Evolutionary conservation across 345 rosid species (phyloP), one percentile per base, ranked within the genome.

Genomic region (Raphanus raphanistrum): DNA sequence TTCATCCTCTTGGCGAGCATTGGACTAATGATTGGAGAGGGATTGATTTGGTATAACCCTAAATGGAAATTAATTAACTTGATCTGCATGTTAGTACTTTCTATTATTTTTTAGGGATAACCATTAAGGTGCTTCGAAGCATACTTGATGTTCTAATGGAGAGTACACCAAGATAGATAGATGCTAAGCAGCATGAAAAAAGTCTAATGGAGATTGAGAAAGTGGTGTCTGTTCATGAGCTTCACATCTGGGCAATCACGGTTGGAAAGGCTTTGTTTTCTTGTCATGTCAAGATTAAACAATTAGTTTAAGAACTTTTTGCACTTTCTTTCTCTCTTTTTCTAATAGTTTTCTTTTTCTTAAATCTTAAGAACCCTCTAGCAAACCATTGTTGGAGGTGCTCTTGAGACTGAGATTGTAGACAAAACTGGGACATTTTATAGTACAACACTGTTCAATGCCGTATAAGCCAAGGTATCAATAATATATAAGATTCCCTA

Each of bases 121-220:
- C 93, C 12, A 79, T 87, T 62, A 84, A 74, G 66, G 87, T 89
- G 88, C 28, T 90, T 43, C 73, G 89, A 25, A 86, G 32, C 76
- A 85, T 87, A 60, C 81, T 90, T 5, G 93, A 87, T 75, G 93
- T 90, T 52, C 78, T 88, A 45, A 90, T 88, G 90, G 96, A 90
- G 82, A 89, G 92, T 63, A 89, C 90, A 1, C 92, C 93, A 0
- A 81, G 92, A 43, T 93, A 85, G 84, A 86, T 90, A 16, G 93
- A 87, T 36, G 86, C 87, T 0, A 85, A 79, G 16, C 78, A 74
- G 70, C 87, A 87, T 0, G 85, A 89, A 66, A 83, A 71, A 57
- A 90, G 93, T 54, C 77, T 90, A 9, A 61, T 85, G 45, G 79
- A 84, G 73, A 84, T 88, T 76, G 87, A 86, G 4, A 89, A 86